Percentiles rank a stretch among this genome's conserved stretches.
phyloP scores from a whole-genome alignment of 495 filamentous ascomycete species.

The Staphylotrichum longicolle region DNA sequence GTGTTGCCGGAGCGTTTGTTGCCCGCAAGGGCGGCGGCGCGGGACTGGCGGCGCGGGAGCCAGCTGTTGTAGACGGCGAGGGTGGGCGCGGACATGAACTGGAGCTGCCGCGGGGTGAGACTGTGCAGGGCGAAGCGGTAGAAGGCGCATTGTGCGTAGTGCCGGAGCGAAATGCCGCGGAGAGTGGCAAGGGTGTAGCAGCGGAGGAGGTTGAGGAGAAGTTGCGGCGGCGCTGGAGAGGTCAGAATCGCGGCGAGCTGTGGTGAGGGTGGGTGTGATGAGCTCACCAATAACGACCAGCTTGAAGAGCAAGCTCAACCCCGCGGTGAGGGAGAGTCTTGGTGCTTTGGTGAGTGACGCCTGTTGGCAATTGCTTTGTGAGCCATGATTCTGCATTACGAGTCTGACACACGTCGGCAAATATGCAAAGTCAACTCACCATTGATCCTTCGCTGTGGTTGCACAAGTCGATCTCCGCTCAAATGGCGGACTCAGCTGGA shows the following conservation, averaged over 20 bases:
- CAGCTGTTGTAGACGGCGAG: slow-evolving; percentile 19
- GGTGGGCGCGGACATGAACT: slow-evolving; percentile 19
- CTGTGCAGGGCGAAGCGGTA: slow-evolving; percentile 23
- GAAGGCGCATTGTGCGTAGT: slow-evolving; percentile 23
- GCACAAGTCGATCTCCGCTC: no score
- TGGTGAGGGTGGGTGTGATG: not conserved
- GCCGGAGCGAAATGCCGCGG: slow-evolving; percentile 23
- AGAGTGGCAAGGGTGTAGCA: slow-evolving; percentile 19
- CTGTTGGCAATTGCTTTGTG: not conserved
- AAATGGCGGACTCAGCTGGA: no score
- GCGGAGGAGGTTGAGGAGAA: slow-evolving; percentile 25
- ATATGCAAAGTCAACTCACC: slow-evolving; percentile 1
- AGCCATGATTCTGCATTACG: no score
- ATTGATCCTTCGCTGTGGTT: slow-evolving; percentile 1
- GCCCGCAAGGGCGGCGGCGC: not conserved
- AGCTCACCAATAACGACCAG: slow-evolving; percentile 17
- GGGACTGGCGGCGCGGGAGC: slow-evolving; percentile 13
- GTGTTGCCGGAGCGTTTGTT: not conserved
- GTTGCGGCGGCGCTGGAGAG: slow-evolving; percentile 16
- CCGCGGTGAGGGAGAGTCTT: slow-evolving; percentile 7
- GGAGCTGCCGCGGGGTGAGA: slow-evolving; percentile 23
- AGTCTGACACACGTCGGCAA: no score
- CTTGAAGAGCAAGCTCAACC: slow-evolving; percentile 17
- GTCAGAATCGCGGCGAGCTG: not conserved
- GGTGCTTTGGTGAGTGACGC: slow-evolving; percentile 5